Evolutionary conservation across 352 stramenopile species (phyloP).

Genomic region (Globisporangium iwayamae): DNA sequence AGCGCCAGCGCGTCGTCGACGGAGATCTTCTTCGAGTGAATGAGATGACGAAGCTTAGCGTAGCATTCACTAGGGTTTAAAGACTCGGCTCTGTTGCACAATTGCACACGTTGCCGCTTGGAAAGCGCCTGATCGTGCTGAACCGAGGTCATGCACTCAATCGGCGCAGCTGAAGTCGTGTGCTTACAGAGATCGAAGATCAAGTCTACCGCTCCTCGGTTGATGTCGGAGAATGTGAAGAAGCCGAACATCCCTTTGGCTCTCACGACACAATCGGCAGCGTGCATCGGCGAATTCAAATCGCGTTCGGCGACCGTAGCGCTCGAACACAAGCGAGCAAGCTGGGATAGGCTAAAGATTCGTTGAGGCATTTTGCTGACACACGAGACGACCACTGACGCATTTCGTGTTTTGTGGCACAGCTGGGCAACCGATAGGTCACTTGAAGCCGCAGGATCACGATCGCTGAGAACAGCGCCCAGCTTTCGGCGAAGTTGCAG

Average conservation of each 20-base stretch:
- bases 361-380: slow-evolving; percentile 21
- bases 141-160: slow-evolving; percentile 27
- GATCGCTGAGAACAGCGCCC: background rate
- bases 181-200: slow-evolving; percentile 29
- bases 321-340: slow-evolving; percentile 26
- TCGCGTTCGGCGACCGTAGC: background rate
- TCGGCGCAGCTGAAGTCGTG: slow-evolving; percentile 27
- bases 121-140: slow-evolving; percentile 27
- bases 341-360: slow-evolving; percentile 21
- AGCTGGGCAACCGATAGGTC: slow-evolving; percentile 18
- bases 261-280: slow-evolving; percentile 8
- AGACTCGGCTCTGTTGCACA: slow-evolving; percentile 26
- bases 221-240: background rate
- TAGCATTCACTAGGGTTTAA: slow-evolving; percentile 25
- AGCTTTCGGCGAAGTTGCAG: slow-evolving; percentile 15
- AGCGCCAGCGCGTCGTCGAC: slow-evolving; percentile 19
- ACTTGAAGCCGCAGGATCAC: background rate
- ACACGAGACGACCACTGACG: slow-evolving; percentile 23
- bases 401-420: slow-evolving; percentile 25
- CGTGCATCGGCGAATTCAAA: background rate
- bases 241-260: slow-evolving; percentile 14
- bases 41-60: slow-evolving; percentile 24
- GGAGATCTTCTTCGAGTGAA: slow-evolving; percentile 24
- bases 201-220: slow-evolving; percentile 4
- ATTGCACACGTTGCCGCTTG: slow-evolving; percentile 16